Conservation (phyloP, 805 yeast genomes). For the Yamadazyma takamatsuzukensis region DNA sequence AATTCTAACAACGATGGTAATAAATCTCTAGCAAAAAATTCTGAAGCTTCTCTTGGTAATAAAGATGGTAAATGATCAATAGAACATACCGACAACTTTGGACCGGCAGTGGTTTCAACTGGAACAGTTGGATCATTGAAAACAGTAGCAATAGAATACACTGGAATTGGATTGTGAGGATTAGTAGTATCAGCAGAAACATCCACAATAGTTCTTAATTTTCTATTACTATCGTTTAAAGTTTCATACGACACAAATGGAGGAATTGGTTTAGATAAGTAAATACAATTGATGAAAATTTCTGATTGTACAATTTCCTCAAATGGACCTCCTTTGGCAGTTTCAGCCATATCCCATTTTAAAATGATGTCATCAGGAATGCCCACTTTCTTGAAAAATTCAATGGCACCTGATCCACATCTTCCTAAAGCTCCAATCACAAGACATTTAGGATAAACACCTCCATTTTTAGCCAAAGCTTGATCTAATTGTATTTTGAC, state of each 20-base stretch:
- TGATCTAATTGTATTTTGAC: conserved; percentile 55
- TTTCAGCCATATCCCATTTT: conserved; percentile 97
- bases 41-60: conserved; percentile 96
- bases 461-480: conserved; percentile 58
- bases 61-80: conserved; percentile 95
- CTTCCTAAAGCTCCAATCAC: conserved; percentile 98
- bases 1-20: conserved; percentile 84
- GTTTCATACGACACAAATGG: conserved; percentile 76
- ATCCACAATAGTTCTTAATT: conserved; percentile 87
- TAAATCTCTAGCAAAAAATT: conserved; percentile 81
- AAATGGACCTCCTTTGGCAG: conserved; percentile 97
- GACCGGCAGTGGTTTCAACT: conserved; percentile 76
- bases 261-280: conserved; percentile 87
- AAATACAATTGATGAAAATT: conserved; percentile 93
- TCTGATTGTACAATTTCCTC: conserved; percentile 84
- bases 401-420: conserved; percentile 97
- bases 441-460: conserved; percentile 70
- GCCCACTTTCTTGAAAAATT: conserved; percentile 76
- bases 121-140: conserved; percentile 87
- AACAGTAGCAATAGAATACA: conserved; percentile 84
- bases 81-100: conserved; percentile 85
- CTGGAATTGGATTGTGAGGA: conserved; percentile 97
- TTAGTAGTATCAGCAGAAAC: conserved; percentile 98
- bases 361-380: conserved; percentile 77
- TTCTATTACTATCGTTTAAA: conserved; percentile 67